Evolutionary conservation across 2,329 filamentous ascomycete species (phyloP).

Genomic region (Didymella lethalis): DNA sequence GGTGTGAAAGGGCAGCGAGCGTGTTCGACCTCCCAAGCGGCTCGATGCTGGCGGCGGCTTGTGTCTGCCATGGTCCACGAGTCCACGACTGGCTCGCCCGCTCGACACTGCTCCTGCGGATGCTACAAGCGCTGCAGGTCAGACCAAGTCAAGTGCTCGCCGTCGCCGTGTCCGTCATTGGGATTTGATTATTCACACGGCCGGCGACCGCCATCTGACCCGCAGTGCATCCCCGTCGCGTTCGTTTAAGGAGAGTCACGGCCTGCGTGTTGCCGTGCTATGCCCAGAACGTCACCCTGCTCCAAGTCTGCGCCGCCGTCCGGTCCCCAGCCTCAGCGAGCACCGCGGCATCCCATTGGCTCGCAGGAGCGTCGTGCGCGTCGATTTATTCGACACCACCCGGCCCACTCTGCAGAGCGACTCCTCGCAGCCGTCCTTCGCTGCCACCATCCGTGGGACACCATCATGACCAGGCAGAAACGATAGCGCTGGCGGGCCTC

Average conservation of each 20-base stretch:
- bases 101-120: background rate
- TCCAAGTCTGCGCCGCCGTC: slow-evolving; percentile 20
- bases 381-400: slow-evolving; percentile 16
- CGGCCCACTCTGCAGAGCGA: slow-evolving; percentile 22
- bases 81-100: background rate
- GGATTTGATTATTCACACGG: slow-evolving; percentile 30
- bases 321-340: slow-evolving; percentile 20
- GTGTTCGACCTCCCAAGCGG: background rate
- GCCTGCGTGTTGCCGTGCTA: slow-evolving; percentile 15
- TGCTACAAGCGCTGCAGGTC: slow-evolving; percentile 15
- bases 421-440: slow-evolving; percentile 16
- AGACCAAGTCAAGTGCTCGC: slow-evolving; percentile 16
- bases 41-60: slow-evolving; percentile 11
- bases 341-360: slow-evolving; percentile 10
- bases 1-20: background rate
- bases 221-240: slow-evolving; percentile 22
- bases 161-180: slow-evolving; percentile 12
- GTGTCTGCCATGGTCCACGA: slow-evolving; percentile 6
- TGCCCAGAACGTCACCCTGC: slow-evolving; percentile 14
- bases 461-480: slow-evolving; percentile 31
- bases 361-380: slow-evolving; percentile 17
- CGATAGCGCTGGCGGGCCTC: slow-evolving; percentile 35
- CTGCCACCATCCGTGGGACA: slow-evolving; percentile 20
- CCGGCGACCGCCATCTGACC: slow-evolving; percentile 34
- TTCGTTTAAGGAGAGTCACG: slow-evolving; percentile 18